Base-by-base conservation (phyloP, 768 basidiomycete species). In the Boletales sp. region DNA sequence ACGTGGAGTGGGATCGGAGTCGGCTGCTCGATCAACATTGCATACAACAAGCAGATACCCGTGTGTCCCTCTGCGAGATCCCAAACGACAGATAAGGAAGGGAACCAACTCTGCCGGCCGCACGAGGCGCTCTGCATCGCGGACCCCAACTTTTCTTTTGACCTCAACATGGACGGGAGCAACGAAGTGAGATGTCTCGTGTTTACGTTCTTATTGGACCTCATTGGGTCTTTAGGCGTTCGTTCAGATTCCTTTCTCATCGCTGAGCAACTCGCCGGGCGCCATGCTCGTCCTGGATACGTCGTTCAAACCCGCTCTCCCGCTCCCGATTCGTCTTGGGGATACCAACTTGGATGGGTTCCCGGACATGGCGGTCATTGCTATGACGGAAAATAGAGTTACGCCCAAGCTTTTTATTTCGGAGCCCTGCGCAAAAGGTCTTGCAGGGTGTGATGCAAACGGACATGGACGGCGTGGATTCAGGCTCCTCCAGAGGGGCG, bases 281-380 rank as follows among this genome's bases (percentile, higher is more conserved):
- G 80, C 81, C 4, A 79, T 96, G 10, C 79, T 92, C 11, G 82
- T 90, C 3, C 67, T 79, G 8, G 89, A 94, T 59, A 80, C 75
- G 4, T 79, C 86, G 0, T 79, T 78, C 58, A 73, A 65, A 2
- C 87, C 90, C 0, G 58, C 83, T 0, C 64, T 94, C 6, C 92
- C 94, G 1, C 68, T 94, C 14, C 77, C 91, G 0, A 67, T 97
- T 42, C 85, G 84, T 53, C 70, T 94, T 0, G 96, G 94, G 31
- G 96, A 99, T 69, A 86, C 80, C 44, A 88, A 97, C 66, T 75
- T 95, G 17, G 94, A 98, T 63, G 96, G 96, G 3, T 98, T 88
- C 69, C 94, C 95, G 0, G 96, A 98, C 59, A 60, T 97, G 8
- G 70, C 96, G 8, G 59, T 82, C 9, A 82, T 84, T 19, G 61